These are phyloP conservation scores for Thymus quinquecostatus DNA, from an alignment of 257 asterid species.

Conservation along the genomic window DNA sequence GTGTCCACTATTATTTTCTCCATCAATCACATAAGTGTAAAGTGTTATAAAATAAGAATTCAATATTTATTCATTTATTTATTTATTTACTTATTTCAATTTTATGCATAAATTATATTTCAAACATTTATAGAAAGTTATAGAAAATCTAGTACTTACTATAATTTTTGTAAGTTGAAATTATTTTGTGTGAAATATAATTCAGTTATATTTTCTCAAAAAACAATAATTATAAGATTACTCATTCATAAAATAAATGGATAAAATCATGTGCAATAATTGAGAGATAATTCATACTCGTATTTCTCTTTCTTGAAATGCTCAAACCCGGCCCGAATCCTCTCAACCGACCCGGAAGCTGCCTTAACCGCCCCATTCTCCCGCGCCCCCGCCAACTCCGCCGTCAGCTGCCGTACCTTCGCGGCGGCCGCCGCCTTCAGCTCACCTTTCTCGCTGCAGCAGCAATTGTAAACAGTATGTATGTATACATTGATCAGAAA, in stretches of 20 bases:
- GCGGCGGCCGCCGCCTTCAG: conserved; percentile 69
- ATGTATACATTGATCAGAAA: no score
- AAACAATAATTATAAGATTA: no score
- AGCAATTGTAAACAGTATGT: no score
- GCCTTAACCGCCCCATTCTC: conserved; percentile 28
- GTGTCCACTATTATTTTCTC: background rate
- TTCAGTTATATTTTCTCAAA: no score
- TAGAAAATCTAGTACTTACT: no score
- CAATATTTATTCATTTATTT: no score
- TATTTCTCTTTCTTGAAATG: conserved; percentile 46
- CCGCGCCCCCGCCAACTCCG: conserved; percentile 48
- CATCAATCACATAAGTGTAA: background rate
- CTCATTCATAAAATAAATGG: background rate
- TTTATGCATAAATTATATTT: no score
- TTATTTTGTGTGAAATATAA: no score
- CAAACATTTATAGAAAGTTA: no score
- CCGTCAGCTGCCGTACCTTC: conserved; percentile 71
- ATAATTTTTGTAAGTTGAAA: no score
- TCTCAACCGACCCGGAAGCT: conserved; percentile 48
- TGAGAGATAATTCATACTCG: conserved; percentile 30
- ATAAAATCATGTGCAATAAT: background rate
- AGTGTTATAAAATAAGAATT: background rate
- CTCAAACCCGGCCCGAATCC: conserved; percentile 74
- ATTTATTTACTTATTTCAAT: no score
- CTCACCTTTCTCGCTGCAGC: conserved; percentile 62